These are phyloP conservation scores for Hibiscus tridactylites DNA, from an alignment of 345 rosid species.

Conservation along the genomic window DNA sequence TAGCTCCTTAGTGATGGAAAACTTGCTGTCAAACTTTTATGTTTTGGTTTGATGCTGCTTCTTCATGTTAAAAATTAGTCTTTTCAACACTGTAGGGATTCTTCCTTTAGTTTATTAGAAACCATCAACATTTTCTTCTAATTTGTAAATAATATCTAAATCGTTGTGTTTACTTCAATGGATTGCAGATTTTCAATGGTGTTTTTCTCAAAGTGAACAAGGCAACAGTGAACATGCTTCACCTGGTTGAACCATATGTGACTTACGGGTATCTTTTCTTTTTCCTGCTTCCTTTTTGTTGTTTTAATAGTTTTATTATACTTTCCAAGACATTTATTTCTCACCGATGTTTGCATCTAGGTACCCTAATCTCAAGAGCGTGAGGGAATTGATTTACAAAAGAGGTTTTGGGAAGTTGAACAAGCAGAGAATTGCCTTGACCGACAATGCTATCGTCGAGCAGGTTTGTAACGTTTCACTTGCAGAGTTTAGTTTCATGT, in stretches of 20 bases:
- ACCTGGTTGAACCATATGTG: constrained; percentile 90
- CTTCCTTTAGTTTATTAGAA: not conserved
- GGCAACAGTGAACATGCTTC: constrained; percentile 91
- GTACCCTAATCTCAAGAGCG: constrained; percentile 50
- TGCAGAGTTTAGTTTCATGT: not conserved
- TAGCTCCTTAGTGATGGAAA: not conserved
- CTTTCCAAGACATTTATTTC: not conserved
- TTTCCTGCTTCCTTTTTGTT: too few species aligned
- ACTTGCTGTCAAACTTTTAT: not conserved
- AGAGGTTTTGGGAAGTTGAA: constrained; percentile 83
- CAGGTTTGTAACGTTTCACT: constrained; percentile 34
- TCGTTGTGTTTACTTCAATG: not conserved
- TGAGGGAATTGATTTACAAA: constrained; percentile 65
- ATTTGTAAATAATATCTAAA: not conserved
- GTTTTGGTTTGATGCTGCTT: not conserved
- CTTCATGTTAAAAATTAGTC: not conserved
- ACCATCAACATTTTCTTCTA: not conserved
- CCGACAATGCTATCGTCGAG: constrained; percentile 74
- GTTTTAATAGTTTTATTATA: not conserved
- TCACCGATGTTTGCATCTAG: constrained; percentile 23
- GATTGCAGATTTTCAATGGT: constrained; percentile 72
- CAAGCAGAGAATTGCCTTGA: constrained; percentile 68
- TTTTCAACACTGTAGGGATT: not conserved
- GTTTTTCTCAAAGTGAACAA: constrained; percentile 88
- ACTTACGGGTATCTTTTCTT: constrained; percentile 57